Evolutionary conservation across 768 basidiomycete genomes (phyloP).

Genomic region (Tremella fuciformis): DNA sequence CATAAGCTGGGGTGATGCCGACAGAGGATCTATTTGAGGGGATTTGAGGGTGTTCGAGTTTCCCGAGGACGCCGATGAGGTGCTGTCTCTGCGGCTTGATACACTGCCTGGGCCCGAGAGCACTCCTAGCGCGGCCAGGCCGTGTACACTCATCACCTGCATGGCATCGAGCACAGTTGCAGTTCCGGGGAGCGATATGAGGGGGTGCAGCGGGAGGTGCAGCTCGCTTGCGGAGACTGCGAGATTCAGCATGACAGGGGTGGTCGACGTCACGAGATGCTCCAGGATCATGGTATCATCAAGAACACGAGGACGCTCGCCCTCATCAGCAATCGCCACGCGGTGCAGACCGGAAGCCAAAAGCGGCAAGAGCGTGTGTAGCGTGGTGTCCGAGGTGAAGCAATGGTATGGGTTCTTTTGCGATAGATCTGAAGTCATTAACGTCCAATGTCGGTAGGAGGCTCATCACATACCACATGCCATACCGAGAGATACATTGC

Average conservation of each 20-base stretch:
- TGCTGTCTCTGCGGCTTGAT: not conserved
- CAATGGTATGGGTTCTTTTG: slow-evolving; percentile 37
- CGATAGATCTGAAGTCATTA: slow-evolving; percentile 29
- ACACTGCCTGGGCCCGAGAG: slow-evolving; percentile 18
- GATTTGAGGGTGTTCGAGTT: slow-evolving; percentile 3
- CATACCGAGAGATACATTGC: slow-evolving; percentile 19
- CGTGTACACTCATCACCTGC: slow-evolving; percentile 36
- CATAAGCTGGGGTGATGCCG: slow-evolving; percentile 20
- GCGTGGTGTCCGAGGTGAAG: slow-evolving; percentile 14
- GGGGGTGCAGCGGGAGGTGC: slow-evolving; percentile 26
- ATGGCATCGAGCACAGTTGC: slow-evolving; percentile 39
- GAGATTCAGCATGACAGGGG: slow-evolving; percentile 18
- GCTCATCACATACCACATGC: slow-evolving; percentile 30
- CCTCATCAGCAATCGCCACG: slow-evolving; percentile 19
- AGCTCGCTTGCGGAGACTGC: slow-evolving; percentile 13
- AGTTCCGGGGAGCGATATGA: slow-evolving; percentile 30
- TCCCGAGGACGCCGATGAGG: slow-evolving; percentile 16
- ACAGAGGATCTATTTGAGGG: not conserved
- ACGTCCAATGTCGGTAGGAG: not conserved
- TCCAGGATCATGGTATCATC: slow-evolving; percentile 25
- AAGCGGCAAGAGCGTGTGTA: slow-evolving; percentile 27
- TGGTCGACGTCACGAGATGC: slow-evolving; percentile 19
- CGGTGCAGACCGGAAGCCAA: slow-evolving; percentile 37
- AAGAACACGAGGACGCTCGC: slow-evolving; percentile 18
- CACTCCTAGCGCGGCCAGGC: slow-evolving; percentile 34